Conservation (phyloP, 2,329 filamentous ascomycete species). For the Colletotrichum cereale region DNA sequence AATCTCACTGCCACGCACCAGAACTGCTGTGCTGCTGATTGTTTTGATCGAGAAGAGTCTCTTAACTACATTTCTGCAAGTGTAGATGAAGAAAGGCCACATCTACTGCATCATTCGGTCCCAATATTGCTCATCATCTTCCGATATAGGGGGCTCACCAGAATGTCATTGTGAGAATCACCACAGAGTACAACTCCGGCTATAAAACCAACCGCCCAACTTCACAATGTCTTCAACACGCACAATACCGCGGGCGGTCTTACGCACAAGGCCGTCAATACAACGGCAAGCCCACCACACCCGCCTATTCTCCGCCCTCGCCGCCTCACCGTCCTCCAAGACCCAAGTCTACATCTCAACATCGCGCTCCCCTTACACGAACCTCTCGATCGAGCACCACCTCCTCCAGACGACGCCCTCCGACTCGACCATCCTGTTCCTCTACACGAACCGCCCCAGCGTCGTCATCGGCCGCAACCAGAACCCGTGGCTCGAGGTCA, state of each 20-base stretch:
- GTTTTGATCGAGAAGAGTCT: neutral
- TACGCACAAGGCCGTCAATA: neutral
- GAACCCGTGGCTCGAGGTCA: conserved; percentile 95
- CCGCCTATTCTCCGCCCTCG: conserved; percentile 44
- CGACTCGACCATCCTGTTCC: conserved; percentile 82
- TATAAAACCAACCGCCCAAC: neutral
- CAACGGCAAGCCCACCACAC: neutral
- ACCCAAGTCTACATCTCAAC: conserved; percentile 79
- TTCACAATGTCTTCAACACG: conserved; percentile 15
- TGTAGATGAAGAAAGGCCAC: neutral
- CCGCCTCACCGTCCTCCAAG: conserved; percentile 58
- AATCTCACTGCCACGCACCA: conserved; percentile 46
- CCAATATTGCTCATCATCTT: neutral
- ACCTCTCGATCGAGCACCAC: conserved; percentile 94
- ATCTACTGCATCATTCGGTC: neutral
- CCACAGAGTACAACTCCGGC: neutral
- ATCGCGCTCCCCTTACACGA: conserved; percentile 82
- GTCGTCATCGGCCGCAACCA: conserved; percentile 96
- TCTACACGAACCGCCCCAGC: conserved; percentile 89
- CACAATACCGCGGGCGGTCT: neutral
- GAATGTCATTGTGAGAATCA: conserved; percentile 20
- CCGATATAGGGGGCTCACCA: neutral
- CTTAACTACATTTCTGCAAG: fast-evolving
- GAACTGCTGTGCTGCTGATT: neutral
- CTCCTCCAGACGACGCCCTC: conserved; percentile 81